These are phyloP conservation scores for Hymenoscyphus linearis DNA, from an alignment of 2,329 filamentous ascomycete species.

Conservation along the genomic window DNA sequence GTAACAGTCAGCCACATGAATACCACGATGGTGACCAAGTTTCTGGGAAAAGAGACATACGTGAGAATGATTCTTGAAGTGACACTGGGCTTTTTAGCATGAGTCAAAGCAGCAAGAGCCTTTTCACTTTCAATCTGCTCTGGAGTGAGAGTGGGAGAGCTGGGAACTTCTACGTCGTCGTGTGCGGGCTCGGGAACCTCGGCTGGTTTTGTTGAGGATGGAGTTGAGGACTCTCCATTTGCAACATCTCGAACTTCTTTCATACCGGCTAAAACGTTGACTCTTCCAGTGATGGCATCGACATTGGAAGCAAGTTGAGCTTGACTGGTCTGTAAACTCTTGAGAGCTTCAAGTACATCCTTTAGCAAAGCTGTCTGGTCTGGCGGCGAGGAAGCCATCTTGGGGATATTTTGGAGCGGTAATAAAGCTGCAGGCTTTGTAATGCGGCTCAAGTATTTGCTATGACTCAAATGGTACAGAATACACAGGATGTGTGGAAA, in stretches of 20 bases:
- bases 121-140: constrained; percentile 20
- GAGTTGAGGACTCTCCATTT: constrained; percentile 4
- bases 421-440: not conserved
- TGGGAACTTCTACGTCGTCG: constrained; percentile 26
- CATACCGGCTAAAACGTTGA: constrained; percentile 55
- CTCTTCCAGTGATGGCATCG: constrained; percentile 55
- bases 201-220: constrained; percentile 13
- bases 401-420: constrained; percentile 4
- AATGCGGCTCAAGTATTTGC: not conserved
- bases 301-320: constrained; percentile 49
- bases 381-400: constrained; percentile 22
- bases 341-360: constrained; percentile 51
- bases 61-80: constrained; percentile 62
- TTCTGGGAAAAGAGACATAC: constrained; percentile 20
- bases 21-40: not conserved
- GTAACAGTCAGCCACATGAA: constrained; percentile 10
- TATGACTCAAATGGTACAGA: not conserved
- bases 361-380: constrained; percentile 37
- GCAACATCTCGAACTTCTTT: constrained; percentile 51
- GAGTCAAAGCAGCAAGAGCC: constrained; percentile 12
- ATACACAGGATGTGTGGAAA: constrained; percentile 1
- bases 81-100: constrained; percentile 35
- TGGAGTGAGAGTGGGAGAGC: constrained; percentile 29
- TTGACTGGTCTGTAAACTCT: constrained; percentile 51
- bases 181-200: constrained; percentile 13